Base-by-base conservation (phyloP, 164 flowering plant genomes). In the Houttuynia cordata region DNA sequence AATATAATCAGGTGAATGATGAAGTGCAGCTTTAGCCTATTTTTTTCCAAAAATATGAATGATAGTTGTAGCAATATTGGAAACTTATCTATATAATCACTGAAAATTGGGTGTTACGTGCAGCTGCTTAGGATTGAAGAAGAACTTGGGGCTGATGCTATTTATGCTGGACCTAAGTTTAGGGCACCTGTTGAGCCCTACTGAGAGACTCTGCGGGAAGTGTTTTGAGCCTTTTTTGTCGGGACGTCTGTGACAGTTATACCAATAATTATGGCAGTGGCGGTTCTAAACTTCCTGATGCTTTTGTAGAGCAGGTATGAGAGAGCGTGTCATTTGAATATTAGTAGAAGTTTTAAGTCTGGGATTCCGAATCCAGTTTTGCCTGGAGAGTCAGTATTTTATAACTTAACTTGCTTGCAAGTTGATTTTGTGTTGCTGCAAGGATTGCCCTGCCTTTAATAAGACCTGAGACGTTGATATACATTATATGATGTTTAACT, bases 111-210 rank as follows among this genome's bases (percentile, higher is more conserved):
- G 8, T 20, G 34, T 47, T 66, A 42, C 47, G 5, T 67, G 65
- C 80, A 81, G 83, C 80, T 79, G 60, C 76, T 81, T 50, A 71
- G 85, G 71, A 81, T 79, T 0, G 85, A 81, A 63, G 81, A 81
- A 66, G 85, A 81, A 64, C 76, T 81, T 34, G 81, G 85, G 40
- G 39, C 79, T 20, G 78, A 71, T 18, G 85, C 83, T 51, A 57
- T 75, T 41, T 79, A 81, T 67, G 85, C 85, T 22, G 85, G 85
- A 61, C 73, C 66, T 10, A 81, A 75, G 49, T 81, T 77, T 74
- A 75, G 85, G 4, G 57, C 59, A 19, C 83, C 81, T 3, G 81
- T 81, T 24, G 73, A 75, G 57, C 85, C 85, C 45, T 81, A 81
- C 75, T 81, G 34, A 68, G 24, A 21, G 23, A 64, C 9, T 45